These are phyloP conservation scores for Salix arbutifolia DNA, from an alignment of 345 rosid genomes.

Conservation along the genomic window DNA sequence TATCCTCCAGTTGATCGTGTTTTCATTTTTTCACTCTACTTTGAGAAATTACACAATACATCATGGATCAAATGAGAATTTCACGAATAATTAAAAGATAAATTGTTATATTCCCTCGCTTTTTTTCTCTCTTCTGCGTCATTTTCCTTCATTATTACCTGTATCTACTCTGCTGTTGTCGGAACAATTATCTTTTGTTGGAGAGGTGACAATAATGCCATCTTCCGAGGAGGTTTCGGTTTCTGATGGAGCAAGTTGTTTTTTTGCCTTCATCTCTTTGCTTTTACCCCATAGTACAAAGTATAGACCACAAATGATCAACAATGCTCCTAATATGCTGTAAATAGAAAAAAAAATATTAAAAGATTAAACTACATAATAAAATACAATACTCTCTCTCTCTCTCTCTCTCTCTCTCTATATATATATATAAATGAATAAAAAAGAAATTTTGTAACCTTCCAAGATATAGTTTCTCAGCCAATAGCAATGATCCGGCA, in stretches of 20 bases:
- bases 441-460: slow-evolving; percentile 22
- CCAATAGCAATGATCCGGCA: slow-evolving; percentile 8
- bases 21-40: no score
- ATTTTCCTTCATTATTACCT: no score
- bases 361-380: neutral
- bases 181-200: no score
- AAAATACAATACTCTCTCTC: neutral
- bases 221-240: neutral
- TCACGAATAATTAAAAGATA: no score
- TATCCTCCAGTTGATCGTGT: no score
- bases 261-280: neutral
- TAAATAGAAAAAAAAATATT: neutral
- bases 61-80: no score
- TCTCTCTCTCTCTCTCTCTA: no score
- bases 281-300: slow-evolving; percentile 3
- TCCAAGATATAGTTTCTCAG: slow-evolving; percentile 29
- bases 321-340: slow-evolving; percentile 7
- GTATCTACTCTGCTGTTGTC: no score
- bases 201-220: neutral
- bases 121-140: no score
- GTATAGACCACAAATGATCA: slow-evolving; percentile 8
- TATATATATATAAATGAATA: no score
- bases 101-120: no score
- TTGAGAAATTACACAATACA: no score
- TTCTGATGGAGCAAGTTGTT: neutral